A percentile compares a stretch with the other conserved stretches of the same genome.
These are phyloP conservation scores for Phytopythium delawarense DNA, from an alignment of 352 stramenopile species.

Conservation along the genomic window DNA sequence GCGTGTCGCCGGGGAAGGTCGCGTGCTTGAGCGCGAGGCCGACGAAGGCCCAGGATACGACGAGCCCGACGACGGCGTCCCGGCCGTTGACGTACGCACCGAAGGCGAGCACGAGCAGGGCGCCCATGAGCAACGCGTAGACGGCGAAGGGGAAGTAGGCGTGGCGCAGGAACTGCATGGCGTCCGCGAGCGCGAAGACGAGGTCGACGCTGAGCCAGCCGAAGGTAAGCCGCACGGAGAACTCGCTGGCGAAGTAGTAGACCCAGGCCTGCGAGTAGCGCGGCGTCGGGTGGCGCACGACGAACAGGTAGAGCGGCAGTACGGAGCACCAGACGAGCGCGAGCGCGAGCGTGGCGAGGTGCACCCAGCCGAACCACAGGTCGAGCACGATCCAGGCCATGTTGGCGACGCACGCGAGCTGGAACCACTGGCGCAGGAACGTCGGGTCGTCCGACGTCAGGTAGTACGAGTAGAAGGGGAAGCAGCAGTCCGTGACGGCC, in stretches of 20 bases:
- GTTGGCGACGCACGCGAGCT: constrained; percentile 45
- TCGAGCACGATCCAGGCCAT: constrained; percentile 44
- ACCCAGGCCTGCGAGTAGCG: constrained; percentile 36
- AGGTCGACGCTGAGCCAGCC: constrained; percentile 46
- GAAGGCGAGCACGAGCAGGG: constrained; percentile 40
- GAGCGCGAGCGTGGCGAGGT: constrained; percentile 51
- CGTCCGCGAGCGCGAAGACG: constrained; percentile 38
- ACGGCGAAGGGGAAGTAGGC: constrained; percentile 41
- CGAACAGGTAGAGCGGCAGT: constrained; percentile 50
- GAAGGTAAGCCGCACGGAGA: constrained; percentile 54
- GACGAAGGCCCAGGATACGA: constrained; percentile 41
- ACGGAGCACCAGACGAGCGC: constrained; percentile 53
- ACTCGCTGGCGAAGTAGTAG: constrained; percentile 56
- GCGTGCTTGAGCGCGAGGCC: constrained; percentile 33
- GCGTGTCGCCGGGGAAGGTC: constrained; percentile 32
- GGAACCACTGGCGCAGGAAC: constrained; percentile 50
- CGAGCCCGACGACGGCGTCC: constrained; percentile 44
- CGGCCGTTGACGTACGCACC: constrained; percentile 42
- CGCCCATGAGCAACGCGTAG: constrained; percentile 36
- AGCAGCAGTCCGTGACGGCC: constrained; percentile 48
- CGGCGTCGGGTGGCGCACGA: constrained; percentile 43
- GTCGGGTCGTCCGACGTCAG: constrained; percentile 37
- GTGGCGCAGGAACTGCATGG: constrained; percentile 43
- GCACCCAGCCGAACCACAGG: constrained; percentile 49
- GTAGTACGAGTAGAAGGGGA: constrained; percentile 54